Conservation (phyloP, 2,329 filamentous ascomycete genomes). For the Talaromyces piceae region DNA sequence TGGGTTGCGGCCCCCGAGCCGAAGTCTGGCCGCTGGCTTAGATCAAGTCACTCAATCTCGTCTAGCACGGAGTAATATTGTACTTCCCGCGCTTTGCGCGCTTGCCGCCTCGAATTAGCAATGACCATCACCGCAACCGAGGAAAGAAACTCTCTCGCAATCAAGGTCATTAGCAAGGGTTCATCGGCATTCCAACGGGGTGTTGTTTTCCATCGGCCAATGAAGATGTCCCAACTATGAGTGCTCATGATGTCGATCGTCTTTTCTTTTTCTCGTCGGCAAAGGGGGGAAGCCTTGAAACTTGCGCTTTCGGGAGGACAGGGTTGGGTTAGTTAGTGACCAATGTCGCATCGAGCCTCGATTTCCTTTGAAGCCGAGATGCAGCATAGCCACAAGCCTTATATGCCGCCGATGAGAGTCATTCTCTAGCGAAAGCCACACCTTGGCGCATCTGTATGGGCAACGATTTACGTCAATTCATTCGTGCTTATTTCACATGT, state of each 20-base stretch:
- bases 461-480: background rate
- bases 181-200: background rate
- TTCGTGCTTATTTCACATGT: background rate
- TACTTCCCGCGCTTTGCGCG: conserved; percentile 29
- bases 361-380: background rate
- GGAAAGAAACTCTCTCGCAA: background rate
- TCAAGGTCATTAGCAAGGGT: background rate
- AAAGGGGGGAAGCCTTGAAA: background rate
- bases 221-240: background rate
- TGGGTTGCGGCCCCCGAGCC: background rate
- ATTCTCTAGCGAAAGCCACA: background rate
- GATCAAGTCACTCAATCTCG: background rate
- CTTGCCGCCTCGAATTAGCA: conserved; percentile 24
- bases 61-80: conserved; percentile 5
- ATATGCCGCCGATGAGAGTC: background rate
- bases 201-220: background rate
- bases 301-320: background rate
- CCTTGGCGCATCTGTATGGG: background rate
- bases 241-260: background rate
- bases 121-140: background rate
- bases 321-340: background rate
- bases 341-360: background rate
- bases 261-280: background rate
- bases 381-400: background rate
- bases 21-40: background rate